Evolutionary conservation across 108 stramenopile species (phyloP), one percentile per base, ranked within the genome.

Genomic region (Pseudonitzschia delicatissima): DNA sequence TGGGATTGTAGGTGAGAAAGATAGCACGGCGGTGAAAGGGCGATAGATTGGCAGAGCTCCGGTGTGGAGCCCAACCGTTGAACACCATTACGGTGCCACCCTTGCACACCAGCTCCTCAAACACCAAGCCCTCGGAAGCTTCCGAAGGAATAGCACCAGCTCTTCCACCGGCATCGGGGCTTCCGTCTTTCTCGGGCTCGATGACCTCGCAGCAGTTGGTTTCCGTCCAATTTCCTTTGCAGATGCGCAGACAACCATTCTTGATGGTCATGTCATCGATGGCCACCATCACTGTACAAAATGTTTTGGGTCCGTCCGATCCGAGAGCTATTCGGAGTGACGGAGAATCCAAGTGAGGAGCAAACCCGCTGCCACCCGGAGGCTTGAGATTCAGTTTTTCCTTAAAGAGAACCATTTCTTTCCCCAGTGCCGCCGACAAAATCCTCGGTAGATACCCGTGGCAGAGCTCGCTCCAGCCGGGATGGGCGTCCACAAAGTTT

Each of bases 311-410:
- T 6, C 83, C 79, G 6, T 76, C 18, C 0, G 50, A 72, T 23
- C 79, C 78, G 12, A 82, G 37, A 5, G 83, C 82, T 1, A 88
- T 50, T 36, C 79, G 69, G 0, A 88, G 66, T 4, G 83, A 84
- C 1, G 87, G 87, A 11, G 66, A 62, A 55, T 88, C 87, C 17
- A 85, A 57, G 71, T 88, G 87, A 20, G 87, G 87, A 1, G 87
- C 87, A 74, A 85, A 88, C 29, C 88, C 88, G 48, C 66, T 80
- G 15, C 85, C 84, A 31, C 82, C 82, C 0, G 85, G 83, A 12
- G 88, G 88, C 67, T 89, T 89, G 17, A 85, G 44, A 61, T 89
- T 89, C 17, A 89, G 71, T 68, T 89, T 89, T 74, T 89, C 88
- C 61, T 89, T 89, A 73, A 67, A 89, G 53, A 89, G 64, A 0